These are phyloP conservation scores for Yamadazyma triangularis DNA, from an alignment of 1,139 yeast species.

Conservation along the genomic window DNA sequence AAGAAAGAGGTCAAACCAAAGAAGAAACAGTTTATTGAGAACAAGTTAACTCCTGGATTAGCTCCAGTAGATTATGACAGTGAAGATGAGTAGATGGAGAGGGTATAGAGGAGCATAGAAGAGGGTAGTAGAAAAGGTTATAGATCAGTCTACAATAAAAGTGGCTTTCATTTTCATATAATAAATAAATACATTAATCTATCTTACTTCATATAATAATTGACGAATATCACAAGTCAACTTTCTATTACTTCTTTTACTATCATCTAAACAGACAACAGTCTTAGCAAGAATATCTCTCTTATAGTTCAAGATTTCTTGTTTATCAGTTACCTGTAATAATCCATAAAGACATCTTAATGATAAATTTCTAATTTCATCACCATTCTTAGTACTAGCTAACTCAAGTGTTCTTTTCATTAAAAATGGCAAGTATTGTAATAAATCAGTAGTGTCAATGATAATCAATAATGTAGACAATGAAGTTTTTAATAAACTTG, in stretches of 20 bases:
- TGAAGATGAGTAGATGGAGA: too few relatives aligned
- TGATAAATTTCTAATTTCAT: constrained; percentile 51
- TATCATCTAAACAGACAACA: constrained; percentile 62
- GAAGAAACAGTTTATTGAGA: constrained; percentile 39
- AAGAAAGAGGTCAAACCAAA: constrained; percentile 19
- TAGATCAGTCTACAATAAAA: too few relatives aligned
- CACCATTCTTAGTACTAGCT: constrained; percentile 21
- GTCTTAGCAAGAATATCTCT: constrained; percentile 45
- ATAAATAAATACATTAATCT: too few relatives aligned
- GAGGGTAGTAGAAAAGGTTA: too few relatives aligned
- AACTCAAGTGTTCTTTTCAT: constrained; percentile 51
- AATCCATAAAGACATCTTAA: constrained; percentile 53
- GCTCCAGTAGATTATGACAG: constrained; percentile 76
- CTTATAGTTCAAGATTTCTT: constrained; percentile 49
- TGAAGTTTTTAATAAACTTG: constrained; percentile 54
- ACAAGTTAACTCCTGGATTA: constrained; percentile 75
- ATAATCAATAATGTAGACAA: constrained; percentile 52
- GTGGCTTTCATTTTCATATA: too few relatives aligned
- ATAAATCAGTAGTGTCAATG: constrained; percentile 10
- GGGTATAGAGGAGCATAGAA: too few relatives aligned
- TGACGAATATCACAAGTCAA: constrained; percentile 79
- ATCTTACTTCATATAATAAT: constrained; percentile 52
- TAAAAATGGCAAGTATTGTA: constrained; percentile 48
- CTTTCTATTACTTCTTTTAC: constrained; percentile 67
- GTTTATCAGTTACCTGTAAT: constrained; percentile 34